A percentile compares a stretch with the other conserved stretches of the same genome.
These are phyloP conservation scores for Dipteronia dyeriana DNA, from an alignment of 345 rosid species.

Conservation along the genomic window DNA sequence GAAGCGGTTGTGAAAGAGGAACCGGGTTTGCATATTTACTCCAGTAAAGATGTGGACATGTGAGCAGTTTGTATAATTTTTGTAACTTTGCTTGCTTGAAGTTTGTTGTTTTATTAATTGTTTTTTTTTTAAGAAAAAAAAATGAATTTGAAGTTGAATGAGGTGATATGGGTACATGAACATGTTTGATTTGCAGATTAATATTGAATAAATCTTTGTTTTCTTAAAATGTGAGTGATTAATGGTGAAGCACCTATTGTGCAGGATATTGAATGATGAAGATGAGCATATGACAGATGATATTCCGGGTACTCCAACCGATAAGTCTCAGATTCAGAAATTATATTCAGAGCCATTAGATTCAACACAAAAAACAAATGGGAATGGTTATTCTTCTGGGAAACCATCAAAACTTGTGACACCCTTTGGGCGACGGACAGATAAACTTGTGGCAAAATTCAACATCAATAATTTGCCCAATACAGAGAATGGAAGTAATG, in stretches of 20 bases:
- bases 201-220: neutral
- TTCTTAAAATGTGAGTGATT: neutral
- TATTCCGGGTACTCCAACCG: constrained; percentile 60
- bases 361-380: constrained; percentile 40
- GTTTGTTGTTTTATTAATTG: neutral
- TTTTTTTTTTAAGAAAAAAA: neutral
- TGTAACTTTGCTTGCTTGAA: neutral
- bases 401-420: constrained; percentile 62
- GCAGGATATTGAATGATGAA: constrained; percentile 68
- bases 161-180: neutral
- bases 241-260: neutral
- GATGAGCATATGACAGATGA: constrained; percentile 54
- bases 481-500: constrained; percentile 38
- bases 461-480: constrained; percentile 46
- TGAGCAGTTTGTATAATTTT: constrained; percentile 40
- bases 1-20: constrained; percentile 62
- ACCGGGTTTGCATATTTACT: constrained; percentile 67
- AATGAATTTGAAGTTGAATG: neutral
- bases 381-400: constrained; percentile 61
- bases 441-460: constrained; percentile 69
- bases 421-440: constrained; percentile 70
- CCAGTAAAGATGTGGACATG: constrained; percentile 89
- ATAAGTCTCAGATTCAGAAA: constrained; percentile 39
- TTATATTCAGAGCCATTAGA: constrained; percentile 47
- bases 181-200: neutral